Evolutionary conservation across 257 asterid species (phyloP), one percentile per base, ranked within the genome.

Genomic region (Ligustrum vulgare): DNA sequence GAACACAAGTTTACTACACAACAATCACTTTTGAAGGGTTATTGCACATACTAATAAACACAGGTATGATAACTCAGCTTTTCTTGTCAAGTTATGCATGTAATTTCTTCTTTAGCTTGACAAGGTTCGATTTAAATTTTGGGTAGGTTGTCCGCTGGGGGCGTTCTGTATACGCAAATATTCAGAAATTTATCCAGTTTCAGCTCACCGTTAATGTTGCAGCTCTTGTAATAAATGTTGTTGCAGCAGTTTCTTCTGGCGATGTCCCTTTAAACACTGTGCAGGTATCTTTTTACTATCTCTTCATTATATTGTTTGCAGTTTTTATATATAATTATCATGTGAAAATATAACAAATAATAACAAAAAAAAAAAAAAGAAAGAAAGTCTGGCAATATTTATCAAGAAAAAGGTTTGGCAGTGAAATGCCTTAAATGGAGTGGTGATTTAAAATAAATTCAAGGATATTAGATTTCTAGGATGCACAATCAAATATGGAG

Each of bases 111-210:
- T 28, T 6, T 36, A 2, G 4, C 8, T 16, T 71, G 60, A 68
- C 66, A 54, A 64, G 32, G 66, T 37, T 72, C 64, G 41, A 60
- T 56, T 67, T 72, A 22, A 76, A 76, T 69, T 65, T 56, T 56
- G 9, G 79, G 77, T 84, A 94, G 98, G 98, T 94, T 81, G 99
- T 94, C 36, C 93, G 97, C 12, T 94, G 99, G 99, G 99, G 99
- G 28, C 96, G 98, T 67, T 92, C 99, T 23, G 99, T 94, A 13
- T 94, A 92, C 74, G 98, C 98, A 81, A 94, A 94, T 70, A 94
- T 94, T 72, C 98, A 94, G 82, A 94, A 91, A 81, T 94, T 94
- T 72, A 94, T 94, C 84, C 98, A 94, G 89, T 94, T 94, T 84
- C 98, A 94, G 87, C 98, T 94, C 78, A 94, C 98, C 12, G 98